Percentiles rank a stretch among this genome's conserved stretches.
Conservation (phyloP, 176 grass and related monocot genomes). For the Oryza punctata region DNA sequence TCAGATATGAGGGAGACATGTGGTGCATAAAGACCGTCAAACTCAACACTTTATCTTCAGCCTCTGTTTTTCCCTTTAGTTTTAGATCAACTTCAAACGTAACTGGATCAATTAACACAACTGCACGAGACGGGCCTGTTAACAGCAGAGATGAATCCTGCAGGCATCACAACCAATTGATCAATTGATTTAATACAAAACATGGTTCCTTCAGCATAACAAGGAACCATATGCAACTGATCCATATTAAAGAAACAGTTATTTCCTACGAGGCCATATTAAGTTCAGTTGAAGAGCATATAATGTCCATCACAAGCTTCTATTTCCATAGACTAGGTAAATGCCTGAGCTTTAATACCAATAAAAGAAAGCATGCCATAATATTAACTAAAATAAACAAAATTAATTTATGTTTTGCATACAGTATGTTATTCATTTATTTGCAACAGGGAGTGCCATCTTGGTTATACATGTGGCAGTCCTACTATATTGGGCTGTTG, state of each 20-base stretch:
- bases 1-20: too few species aligned
- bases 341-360: too few species aligned
- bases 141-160: constrained; percentile 15
- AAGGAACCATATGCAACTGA: background rate
- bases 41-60: background rate
- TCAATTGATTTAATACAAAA: background rate
- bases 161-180: background rate
- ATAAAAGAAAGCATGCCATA: too few species aligned
- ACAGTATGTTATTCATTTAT: too few species aligned
- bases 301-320: background rate
- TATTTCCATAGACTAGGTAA: too few species aligned
- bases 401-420: too few species aligned
- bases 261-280: background rate
- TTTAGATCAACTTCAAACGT: background rate
- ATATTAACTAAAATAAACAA: too few species aligned
- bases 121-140: background rate
- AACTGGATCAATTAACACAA: background rate
- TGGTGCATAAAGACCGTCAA: too few species aligned
- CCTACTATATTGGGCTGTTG: too few species aligned
- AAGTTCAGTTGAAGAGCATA: background rate
- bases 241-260: background rate
- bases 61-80: background rate
- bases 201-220: too few species aligned
- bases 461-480: too few species aligned
- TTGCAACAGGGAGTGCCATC: too few species aligned